These are phyloP conservation scores for Cryptomeria japonica DNA, from an alignment of 75 land plant species.

Conservation along the genomic window DNA sequence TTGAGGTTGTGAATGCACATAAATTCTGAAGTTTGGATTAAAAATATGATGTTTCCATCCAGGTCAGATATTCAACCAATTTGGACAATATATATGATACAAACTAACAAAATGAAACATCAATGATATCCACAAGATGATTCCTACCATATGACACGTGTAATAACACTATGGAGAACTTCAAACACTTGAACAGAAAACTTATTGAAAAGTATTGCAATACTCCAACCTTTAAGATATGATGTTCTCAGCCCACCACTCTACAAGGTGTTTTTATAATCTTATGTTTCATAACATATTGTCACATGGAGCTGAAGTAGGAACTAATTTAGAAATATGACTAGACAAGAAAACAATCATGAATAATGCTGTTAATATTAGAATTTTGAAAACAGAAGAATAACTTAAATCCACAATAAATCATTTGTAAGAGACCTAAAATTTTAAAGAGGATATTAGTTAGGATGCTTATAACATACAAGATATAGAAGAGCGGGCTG, in stretches of 20 bases:
- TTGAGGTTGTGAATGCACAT: neutral
- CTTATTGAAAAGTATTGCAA: neutral
- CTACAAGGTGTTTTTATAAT: neutral
- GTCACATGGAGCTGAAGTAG: neutral
- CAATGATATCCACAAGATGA: neutral
- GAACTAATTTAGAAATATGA: neutral
- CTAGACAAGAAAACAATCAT: neutral
- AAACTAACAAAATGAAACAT: neutral
- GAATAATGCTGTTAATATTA: neutral
- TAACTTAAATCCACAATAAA: neutral
- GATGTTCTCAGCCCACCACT: neutral
- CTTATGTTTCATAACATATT: neutral
- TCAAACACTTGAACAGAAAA: neutral
- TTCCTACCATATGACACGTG: neutral
- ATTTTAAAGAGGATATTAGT: neutral
- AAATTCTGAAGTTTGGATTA: neutral
- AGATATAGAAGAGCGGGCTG: constrained; percentile 96
- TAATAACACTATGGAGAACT: neutral
- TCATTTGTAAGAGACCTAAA: neutral
- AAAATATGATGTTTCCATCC: neutral
- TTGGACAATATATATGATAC: neutral
- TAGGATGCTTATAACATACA: constrained; percentile 38
- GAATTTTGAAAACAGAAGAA: neutral
- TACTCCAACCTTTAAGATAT: neutral
- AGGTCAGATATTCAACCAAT: neutral